Evolutionary conservation across 306 rosid species (phyloP).

Genomic region (Trifolium pratense): DNA sequence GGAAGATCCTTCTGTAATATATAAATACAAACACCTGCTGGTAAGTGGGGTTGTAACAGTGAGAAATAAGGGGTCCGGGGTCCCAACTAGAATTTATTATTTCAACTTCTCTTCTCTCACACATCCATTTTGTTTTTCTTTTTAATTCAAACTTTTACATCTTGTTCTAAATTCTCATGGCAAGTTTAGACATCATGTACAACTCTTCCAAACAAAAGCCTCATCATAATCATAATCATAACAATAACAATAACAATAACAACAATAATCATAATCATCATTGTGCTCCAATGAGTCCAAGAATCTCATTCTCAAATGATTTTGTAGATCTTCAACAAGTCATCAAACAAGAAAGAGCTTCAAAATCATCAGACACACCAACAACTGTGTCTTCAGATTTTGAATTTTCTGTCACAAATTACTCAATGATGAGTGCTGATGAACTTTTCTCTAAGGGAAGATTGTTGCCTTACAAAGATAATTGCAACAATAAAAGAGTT

Average conservation of each 20-base stretch:
- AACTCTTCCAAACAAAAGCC: conserved; percentile 60
- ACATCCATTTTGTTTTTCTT: conserved; percentile 37
- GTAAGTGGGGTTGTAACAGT: conserved; percentile 44
- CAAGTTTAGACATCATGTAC: conserved; percentile 88
- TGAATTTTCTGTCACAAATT: conserved; percentile 71
- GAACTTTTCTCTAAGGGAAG: conserved; percentile 88
- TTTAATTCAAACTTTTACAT: conserved; percentile 20
- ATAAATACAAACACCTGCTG: conserved; percentile 50
- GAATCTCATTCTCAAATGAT: conserved; percentile 92
- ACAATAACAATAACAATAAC: conserved; percentile 1
- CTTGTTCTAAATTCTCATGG: conserved; percentile 70
- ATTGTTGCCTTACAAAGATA: conserved; percentile 75
- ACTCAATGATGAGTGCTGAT: conserved; percentile 93
- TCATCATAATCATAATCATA: conserved; percentile 33
- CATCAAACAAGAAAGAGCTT: conserved; percentile 56
- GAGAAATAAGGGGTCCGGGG: conserved; percentile 37
- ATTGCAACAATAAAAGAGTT: conserved; percentile 50
- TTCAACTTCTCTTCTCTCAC: conserved; percentile 17
- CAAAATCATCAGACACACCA: conserved; percentile 50
- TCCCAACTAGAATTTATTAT: conserved; percentile 53
- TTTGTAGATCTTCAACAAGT: conserved; percentile 77
- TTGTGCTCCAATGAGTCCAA: conserved; percentile 79
- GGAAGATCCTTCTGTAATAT: conserved; percentile 41
- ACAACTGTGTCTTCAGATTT: conserved; percentile 74
- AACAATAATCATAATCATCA: conserved; percentile 21